Evolutionary conservation across 2,329 filamentous ascomycete species (phyloP), one percentile per base, ranked within the genome.

Genomic region (Diaporthe caulivora): DNA sequence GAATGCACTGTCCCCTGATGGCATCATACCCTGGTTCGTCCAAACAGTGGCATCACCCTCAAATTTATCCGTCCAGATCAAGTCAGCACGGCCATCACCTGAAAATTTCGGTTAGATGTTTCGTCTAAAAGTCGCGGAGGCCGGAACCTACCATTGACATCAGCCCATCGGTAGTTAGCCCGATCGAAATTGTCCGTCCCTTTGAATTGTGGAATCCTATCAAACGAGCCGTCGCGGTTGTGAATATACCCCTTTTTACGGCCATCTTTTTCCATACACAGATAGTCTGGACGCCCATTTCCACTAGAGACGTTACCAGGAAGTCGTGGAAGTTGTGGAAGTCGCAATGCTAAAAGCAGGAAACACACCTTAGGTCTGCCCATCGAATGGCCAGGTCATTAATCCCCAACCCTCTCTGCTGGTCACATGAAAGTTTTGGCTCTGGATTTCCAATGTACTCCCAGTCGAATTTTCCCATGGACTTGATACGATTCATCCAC

Each of bases 161-260:
- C 84, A 5, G 80, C 81, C 49, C 77, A 86, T 11, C 80, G 79
- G 15, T 83, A 68, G 72, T 84, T 82, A 17, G 82, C 82, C 1
- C 83, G 80, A 62, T 84, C 83, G 17, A 76, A 77, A 34, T 68
- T 76, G 51, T 79, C 77, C 17, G 76, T 67, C 60, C 75, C 75
- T 74, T 81, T 83, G 75, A 80, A 65, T 76, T 80, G 79, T 21
- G 54, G 73, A n/a, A 75, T 75, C 70, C 71, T 62, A 51, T 55
- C 74, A 74, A 72, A 78, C 72, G 44, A 55, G 54, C 72, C 75
- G 29, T 71, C 37, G 26, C 57, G 71, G 69, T 77, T 77, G 18
- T 77, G 75, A n/a, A 44, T 5, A 58, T 74, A 58, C 21, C 67
- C 24, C 51, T 51, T 18, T 58, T 47, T 13, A 71, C 76, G 74